Evolutionary conservation across 2,329 filamentous ascomycete genomes (phyloP), one percentile per base, ranked within the genome.

Genomic region (Tolypocladium ovalisporum): DNA sequence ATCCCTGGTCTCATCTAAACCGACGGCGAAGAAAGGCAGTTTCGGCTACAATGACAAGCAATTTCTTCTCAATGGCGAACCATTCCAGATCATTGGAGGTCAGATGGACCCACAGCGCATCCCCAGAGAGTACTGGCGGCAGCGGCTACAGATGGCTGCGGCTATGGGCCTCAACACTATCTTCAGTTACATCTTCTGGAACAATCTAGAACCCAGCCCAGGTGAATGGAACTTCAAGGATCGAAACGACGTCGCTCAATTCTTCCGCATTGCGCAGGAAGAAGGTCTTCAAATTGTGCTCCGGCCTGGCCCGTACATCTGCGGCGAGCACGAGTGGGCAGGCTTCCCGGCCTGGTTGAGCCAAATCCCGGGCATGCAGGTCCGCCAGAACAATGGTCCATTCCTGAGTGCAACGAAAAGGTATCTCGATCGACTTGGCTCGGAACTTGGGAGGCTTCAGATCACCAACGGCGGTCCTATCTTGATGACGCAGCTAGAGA

Each of bases 161-260:
- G 89, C 89, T 22, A 93, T 95, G 90, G 89, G 90, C 57, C 75
- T 93, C 54, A 79, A 83, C 59, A 78, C 83, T 58, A 84, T 94
- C 66, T 79, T 80, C 60, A 73, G 71, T 44, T 80, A 80, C 62
- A 66, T 79, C 5, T 80, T 74, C 63, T 81, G 78, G 78, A 75
- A 80, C 62, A 61, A 76, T 4, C 64, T 80, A 1, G 75, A 79
- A 62, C 75, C 74, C 4, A 61, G 58, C 0, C 71, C 63, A 9
- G 76, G 74, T 0, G 53, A 61, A 15, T 80, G 75, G 73, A 61
- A 67, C 35, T 69, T 64, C 4, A 68, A 65, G 4, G 69, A 65
- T 13, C 65, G 66, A 29, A 79, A 79, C 42, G 70, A 80, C 40
- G 68, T 81, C 54, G 75, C 74, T 1, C 60, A 60, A 4, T 80